Conservation (phyloP, 2,329 filamentous ascomycete genomes). For the Colletotrichum noveboracense region DNA sequence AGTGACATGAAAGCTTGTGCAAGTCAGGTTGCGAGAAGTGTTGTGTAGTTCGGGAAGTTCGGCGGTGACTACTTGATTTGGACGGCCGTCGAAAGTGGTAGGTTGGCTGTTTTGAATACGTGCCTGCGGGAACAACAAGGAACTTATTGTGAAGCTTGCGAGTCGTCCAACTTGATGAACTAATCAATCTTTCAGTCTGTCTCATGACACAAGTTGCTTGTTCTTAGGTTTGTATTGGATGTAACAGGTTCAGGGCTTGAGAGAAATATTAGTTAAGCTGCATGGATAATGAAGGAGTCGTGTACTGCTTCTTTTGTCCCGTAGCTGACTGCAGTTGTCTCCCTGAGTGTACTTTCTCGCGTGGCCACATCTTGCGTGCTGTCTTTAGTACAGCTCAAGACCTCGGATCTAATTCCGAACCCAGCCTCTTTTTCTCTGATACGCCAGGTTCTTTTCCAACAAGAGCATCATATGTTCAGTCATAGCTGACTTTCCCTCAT, state of each 20-base stretch:
- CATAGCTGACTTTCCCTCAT: background rate
- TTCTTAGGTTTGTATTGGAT: too few species aligned
- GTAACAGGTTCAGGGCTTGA: too few species aligned
- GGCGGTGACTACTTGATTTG: background rate
- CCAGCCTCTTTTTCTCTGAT: background rate
- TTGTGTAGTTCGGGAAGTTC: background rate
- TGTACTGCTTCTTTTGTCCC: background rate
- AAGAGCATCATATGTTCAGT: background rate
- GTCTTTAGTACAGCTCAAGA: background rate
- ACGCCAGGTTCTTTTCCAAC: background rate
- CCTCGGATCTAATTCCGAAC: background rate
- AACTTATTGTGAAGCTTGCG: background rate
- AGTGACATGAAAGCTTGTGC: background rate
- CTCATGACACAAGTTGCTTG: too few species aligned
- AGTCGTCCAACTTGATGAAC: background rate
- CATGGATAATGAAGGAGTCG: background rate
- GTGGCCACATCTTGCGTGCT: background rate
- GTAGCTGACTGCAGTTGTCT: background rate
- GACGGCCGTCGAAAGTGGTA: background rate
- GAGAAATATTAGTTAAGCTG: too few species aligned
- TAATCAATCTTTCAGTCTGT: rapidly evolving
- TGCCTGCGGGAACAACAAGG: background rate
- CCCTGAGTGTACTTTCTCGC: rapidly evolving
- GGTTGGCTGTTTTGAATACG: background rate
- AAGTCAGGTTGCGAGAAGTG: background rate